Evolutionary conservation across 352 stramenopile species (phyloP).

Genomic region (Globisporangium paroecandrum): DNA sequence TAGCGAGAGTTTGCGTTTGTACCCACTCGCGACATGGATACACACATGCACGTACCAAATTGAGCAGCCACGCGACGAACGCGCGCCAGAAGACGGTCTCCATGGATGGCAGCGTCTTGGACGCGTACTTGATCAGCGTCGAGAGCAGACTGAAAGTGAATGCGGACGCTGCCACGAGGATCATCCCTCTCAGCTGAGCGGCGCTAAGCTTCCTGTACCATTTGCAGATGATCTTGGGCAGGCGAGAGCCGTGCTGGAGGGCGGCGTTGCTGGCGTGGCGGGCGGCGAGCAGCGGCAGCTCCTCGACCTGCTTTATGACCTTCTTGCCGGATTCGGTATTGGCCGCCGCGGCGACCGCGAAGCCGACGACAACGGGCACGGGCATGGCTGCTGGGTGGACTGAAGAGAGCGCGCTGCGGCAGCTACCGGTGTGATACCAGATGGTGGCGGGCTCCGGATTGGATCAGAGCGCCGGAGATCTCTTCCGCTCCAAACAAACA

Average conservation of each 20-base stretch:
- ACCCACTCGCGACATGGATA: background rate
- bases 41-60: conserved; percentile 27
- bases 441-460: background rate
- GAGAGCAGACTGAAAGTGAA: conserved; percentile 61
- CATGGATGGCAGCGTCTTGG: conserved; percentile 47
- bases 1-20: background rate
- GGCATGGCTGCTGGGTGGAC: conserved; percentile 3
- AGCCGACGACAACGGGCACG: conserved; percentile 9
- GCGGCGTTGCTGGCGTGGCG: conserved; percentile 21
- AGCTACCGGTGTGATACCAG: background rate
- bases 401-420: background rate
- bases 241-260: background rate
- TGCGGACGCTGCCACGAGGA: conserved; percentile 48
- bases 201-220: conserved; percentile 15
- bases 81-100: conserved; percentile 71
- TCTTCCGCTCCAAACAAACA: background rate
- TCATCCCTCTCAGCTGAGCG: conserved; percentile 26
- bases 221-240: conserved; percentile 5
- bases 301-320: conserved; percentile 36
- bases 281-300: conserved; percentile 39
- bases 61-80: conserved; percentile 49
- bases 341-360: conserved; percentile 8
- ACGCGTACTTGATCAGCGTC: conserved; percentile 51
- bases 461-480: background rate
- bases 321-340: conserved; percentile 26